Percentiles rank a stretch among this genome's conserved stretches.
Evolutionary conservation across 2,329 filamentous ascomycete species (phyloP).

Genomic region (Aspergillus costaricaensis): DNA sequence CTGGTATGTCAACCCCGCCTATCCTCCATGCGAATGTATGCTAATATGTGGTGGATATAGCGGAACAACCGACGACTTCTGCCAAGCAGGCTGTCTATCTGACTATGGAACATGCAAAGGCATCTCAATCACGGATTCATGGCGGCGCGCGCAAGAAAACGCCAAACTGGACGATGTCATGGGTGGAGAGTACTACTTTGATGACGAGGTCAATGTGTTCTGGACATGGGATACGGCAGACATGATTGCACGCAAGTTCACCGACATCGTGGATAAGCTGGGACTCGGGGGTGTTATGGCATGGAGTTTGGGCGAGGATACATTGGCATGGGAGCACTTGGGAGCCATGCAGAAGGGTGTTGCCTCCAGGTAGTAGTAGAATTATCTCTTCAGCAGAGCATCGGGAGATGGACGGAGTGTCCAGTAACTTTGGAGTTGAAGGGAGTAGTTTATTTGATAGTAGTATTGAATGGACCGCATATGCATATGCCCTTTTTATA

Average conservation of each 20-base stretch:
- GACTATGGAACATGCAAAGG: conserved; percentile 48
- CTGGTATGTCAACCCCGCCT: conserved; percentile 29
- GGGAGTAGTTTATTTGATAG: neutral
- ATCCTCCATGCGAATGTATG: too few species aligned
- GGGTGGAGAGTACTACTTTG: conserved; percentile 71
- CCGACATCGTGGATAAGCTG: conserved; percentile 57
- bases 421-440: neutral
- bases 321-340: conserved; percentile 47
- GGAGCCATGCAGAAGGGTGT: conserved; percentile 44
- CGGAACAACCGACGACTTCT: conserved; percentile 35
- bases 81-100: conserved; percentile 38
- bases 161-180: conserved; percentile 59
- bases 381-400: too few species aligned
- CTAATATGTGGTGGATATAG: conserved; percentile 22
- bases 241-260: conserved; percentile 64
- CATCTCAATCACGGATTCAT: conserved; percentile 57
- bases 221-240: conserved; percentile 72
- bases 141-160: conserved; percentile 54
- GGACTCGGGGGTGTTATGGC: conserved; percentile 71
- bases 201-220: conserved; percentile 60
- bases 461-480: too few species aligned
- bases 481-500: too few species aligned
- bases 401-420: neutral
- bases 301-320: conserved; percentile 73
- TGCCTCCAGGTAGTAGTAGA: conserved; percentile 4